Percentiles rank a stretch among this genome's conserved stretches.
Evolutionary conservation across 2,329 filamentous ascomycete species (phyloP).

Genomic region (Talaromyces sp.): DNA sequence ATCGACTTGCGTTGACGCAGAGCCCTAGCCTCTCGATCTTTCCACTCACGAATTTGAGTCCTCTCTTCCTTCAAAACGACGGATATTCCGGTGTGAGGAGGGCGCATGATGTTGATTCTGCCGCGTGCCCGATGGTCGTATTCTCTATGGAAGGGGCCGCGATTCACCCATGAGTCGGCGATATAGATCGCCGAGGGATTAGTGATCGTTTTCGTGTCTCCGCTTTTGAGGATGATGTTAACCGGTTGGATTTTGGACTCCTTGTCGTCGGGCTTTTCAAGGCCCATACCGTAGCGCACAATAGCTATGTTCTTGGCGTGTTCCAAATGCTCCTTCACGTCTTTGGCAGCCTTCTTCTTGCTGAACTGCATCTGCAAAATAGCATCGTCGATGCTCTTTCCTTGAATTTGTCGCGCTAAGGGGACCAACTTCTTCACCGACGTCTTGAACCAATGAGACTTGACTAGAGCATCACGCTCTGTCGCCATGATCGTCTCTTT

Average conservation of each 20-base stretch:
- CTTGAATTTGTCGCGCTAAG: conserved; percentile 80
- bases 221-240: conserved; percentile 69
- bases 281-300: conserved; percentile 77
- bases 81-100: conserved; percentile 70
- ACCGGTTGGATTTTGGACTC: conserved; percentile 34
- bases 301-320: conserved; percentile 77
- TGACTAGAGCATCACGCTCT: conserved; percentile 55
- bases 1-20: conserved; percentile 69
- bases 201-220: conserved; percentile 63
- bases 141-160: conserved; percentile 59
- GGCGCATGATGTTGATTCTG: conserved; percentile 61
- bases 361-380: conserved; percentile 93
- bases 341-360: conserved; percentile 84
- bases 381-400: conserved; percentile 91
- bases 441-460: conserved; percentile 73
- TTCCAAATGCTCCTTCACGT: conserved; percentile 74
- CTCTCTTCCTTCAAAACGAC: conserved; percentile 90
- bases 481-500: conserved; percentile 64
- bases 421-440: conserved; percentile 87
- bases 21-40: conserved; percentile 73
- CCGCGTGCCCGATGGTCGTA: conserved; percentile 74
- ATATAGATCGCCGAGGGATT: conserved; percentile 85
- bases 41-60: conserved; percentile 74
- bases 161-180: conserved; percentile 87
- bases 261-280: conserved; percentile 39